Base-by-base conservation (phyloP, 1,284 basidiomycete species). In the Tetrapyrgos nigripes region DNA sequence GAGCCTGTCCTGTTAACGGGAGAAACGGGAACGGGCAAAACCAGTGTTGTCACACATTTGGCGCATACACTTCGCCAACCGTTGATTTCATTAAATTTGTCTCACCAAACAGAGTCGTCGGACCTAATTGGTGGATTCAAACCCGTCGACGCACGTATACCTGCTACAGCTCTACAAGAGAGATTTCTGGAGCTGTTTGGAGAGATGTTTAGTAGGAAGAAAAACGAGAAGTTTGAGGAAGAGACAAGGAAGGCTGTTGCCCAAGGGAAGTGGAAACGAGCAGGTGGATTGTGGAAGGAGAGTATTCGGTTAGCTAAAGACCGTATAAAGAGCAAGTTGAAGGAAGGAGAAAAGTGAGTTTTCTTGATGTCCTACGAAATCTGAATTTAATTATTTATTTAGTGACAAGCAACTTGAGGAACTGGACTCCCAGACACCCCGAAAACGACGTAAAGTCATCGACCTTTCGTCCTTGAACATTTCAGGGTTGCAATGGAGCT, bases 1-100 rank as follows among this genome's bases (percentile, higher is more conserved):
- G 97, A 99, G 71, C 96, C 97, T 0, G 80, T 97, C 1, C 83
- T 99, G 2, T 84, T 99, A 21, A 96, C 97, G 0, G 97, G 97
- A 55, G 97, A 99, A 79, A 99, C 97, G 0, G 97, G 97, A 44
- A 99, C 97, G 1, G 97, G 97, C 35, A 99, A 99, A 77, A 99
- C 97, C 2, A 97, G 96, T 46, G 85, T 90, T 2, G 87, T 99
- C 19, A 94, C 96, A 23, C 89, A 97, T 66, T 83, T 99, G 23
- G 93, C 97, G 19, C 83, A 87, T 3, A 76, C 93, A n/a, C 82
- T 97, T 28, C 85, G 85, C 17, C 86, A 88, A 35, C 88, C 90
- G 0, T 82, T 99, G 44, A 84, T 94, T 44, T 94, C 94, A 0
- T 84, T 99, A 63, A 99, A 99, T 70, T 74, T 99, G 68, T 97